phyloP scores from a whole-genome alignment of 352 stramenopile species.

The Pythium dissotocum region DNA sequence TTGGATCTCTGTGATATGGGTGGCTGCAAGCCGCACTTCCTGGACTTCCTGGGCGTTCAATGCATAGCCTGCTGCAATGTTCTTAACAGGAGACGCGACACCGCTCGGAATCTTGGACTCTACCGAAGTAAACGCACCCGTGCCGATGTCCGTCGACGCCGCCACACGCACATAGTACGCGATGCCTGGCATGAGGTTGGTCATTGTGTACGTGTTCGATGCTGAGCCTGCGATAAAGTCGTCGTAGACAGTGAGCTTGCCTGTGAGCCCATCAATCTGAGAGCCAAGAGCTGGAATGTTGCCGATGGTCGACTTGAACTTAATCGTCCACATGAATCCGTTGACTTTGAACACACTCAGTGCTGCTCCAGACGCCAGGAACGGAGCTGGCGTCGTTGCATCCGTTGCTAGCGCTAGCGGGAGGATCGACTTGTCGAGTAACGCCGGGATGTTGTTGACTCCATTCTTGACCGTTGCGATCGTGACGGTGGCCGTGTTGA shows the following conservation, averaged over 20 bases:
- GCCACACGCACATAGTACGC: constrained; percentile 69
- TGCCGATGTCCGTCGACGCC: constrained; percentile 56
- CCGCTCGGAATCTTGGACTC: constrained; percentile 52
- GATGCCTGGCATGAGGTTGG: constrained; percentile 59
- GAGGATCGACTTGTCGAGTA: constrained; percentile 42
- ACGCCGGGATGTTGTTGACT: constrained; percentile 28
- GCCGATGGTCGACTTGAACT: constrained; percentile 77
- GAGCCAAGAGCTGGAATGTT: constrained; percentile 51
- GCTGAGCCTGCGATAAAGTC: constrained; percentile 43
- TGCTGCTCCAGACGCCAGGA: constrained; percentile 34
- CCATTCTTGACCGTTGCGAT: constrained; percentile 39
- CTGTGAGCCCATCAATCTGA: constrained; percentile 26
- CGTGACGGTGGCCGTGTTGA: constrained; percentile 36
- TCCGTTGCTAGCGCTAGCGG: constrained; percentile 44
- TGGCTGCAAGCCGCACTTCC: constrained; percentile 62
- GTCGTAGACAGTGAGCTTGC: constrained; percentile 37
- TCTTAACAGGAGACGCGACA: constrained; percentile 42
- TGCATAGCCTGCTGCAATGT: constrained; percentile 59
- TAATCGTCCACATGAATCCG: constrained; percentile 78
- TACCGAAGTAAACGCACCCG: constrained; percentile 42
- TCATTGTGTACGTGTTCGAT: constrained; percentile 52
- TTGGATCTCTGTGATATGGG: constrained; percentile 72
- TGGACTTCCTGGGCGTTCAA: constrained; percentile 65
- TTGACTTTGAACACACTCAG: constrained; percentile 77
- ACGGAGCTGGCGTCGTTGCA: constrained; percentile 33